phyloP scores from a whole-genome alignment of 2,329 filamentous ascomycete species.

The Penicillium capsulatum region DNA sequence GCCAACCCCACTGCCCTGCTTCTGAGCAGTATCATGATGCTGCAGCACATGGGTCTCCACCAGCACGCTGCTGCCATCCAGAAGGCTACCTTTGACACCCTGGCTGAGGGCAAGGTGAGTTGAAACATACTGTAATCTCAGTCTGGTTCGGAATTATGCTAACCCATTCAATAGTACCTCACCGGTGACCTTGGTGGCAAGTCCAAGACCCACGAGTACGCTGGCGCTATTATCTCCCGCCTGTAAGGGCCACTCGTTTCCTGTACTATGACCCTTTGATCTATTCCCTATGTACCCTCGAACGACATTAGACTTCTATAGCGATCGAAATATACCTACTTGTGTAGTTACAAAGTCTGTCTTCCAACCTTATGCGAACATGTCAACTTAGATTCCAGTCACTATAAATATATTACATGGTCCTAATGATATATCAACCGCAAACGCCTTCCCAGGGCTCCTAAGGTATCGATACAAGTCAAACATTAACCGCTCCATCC shows the following conservation, averaged over 20 bases:
- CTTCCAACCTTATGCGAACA: too few relatives aligned
- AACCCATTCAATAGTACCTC: conserved; percentile 54
- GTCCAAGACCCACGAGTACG: conserved; percentile 93
- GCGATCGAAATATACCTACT: conserved; percentile 36
- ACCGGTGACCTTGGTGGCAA: conserved; percentile 96
- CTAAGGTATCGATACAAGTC: conserved; percentile 27
- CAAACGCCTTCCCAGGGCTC: conserved; percentile 12
- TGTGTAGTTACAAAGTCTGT: conserved; percentile 31
- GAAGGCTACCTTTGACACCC: conserved; percentile 88
- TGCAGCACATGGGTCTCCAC: conserved; percentile 92
- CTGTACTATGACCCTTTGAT: conserved; percentile 38
- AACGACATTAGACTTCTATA: conserved; percentile 38
- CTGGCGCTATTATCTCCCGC: conserved; percentile 77
- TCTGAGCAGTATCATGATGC: conserved; percentile 97
- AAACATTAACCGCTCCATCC: not conserved
- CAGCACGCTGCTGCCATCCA: conserved; percentile 84
- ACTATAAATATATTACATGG: too few relatives aligned
- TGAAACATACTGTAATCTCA: not conserved
- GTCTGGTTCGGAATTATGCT: conserved; percentile 6
- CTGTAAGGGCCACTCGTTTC: conserved; percentile 40
- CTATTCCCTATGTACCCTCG: conserved; percentile 31
- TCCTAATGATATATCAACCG: not conserved
- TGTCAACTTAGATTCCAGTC: too few relatives aligned
- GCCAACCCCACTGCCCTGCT: conserved; percentile 97
- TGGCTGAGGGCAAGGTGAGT: conserved; percentile 85